Conservation (phyloP, 495 filamentous ascomycete species). For the Physcia stellaris region DNA sequence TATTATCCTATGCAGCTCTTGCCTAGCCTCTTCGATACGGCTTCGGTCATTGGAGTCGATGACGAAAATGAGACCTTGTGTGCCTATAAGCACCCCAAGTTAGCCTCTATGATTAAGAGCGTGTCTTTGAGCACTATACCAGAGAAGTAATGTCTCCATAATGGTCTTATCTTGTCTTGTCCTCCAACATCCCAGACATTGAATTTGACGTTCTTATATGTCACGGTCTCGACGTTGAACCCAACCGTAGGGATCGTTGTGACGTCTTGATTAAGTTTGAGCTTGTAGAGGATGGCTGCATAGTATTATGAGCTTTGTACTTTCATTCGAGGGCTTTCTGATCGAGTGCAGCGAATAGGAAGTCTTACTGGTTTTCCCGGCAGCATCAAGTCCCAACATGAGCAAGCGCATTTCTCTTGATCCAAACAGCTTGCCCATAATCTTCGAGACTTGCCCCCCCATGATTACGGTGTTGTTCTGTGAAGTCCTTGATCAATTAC, state of each 20-base stretch:
- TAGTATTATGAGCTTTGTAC: background rate
- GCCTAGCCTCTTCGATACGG: conserved; percentile 78
- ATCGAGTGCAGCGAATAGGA: background rate
- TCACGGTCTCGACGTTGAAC: conserved; percentile 99
- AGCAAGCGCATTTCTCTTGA: conserved; percentile 89
- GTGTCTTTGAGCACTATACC: conserved; percentile 35
- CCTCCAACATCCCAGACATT: conserved; percentile 99
- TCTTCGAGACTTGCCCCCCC: conserved; percentile 73
- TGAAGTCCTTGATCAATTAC: too few species aligned
- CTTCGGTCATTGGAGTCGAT: conserved; percentile 82
- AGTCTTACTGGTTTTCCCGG: conserved; percentile 79
- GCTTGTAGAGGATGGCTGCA: conserved; percentile 87
- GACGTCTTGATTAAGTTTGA: conserved; percentile 96
- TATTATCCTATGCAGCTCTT: conserved; percentile 88
- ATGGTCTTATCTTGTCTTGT: conserved; percentile 98
- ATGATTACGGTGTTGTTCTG: too few species aligned
- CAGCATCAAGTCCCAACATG: conserved; percentile 98
- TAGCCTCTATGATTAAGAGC: background rate
- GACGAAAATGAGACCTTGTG: conserved; percentile 95
- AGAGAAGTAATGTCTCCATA: conserved; percentile 99
- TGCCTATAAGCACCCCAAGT: conserved; percentile 36
- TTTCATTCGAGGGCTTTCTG: background rate
- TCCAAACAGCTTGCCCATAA: conserved; percentile 95
- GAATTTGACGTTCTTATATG: conserved; percentile 99
- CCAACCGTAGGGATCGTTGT: conserved; percentile 99